Percentiles rank a stretch among this genome's conserved stretches.
These are phyloP conservation scores for Vitis hybrid DNA, from an alignment of 177 flowering plant species.

Conservation along the genomic window DNA sequence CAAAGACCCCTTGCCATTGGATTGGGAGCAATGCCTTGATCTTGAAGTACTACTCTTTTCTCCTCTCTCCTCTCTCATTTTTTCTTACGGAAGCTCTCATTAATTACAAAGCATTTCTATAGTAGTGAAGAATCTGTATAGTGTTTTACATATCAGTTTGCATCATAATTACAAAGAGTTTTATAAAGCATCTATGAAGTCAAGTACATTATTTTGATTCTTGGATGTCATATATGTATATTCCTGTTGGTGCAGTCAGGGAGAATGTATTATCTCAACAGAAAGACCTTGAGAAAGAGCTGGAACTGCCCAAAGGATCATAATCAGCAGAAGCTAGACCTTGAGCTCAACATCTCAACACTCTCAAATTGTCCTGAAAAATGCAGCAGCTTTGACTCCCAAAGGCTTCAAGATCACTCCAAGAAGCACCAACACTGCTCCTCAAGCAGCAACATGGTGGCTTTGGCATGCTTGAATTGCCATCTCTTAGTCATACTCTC, in stretches of 20 bases:
- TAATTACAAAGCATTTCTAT: neutral
- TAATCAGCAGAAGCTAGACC: constrained; percentile 34
- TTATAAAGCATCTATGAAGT: too few relatives aligned
- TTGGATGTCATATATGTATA: neutral
- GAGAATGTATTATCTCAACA: constrained; percentile 55
- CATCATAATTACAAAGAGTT: too few relatives aligned
- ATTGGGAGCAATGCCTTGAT: constrained; percentile 86
- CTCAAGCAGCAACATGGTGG: constrained; percentile 46
- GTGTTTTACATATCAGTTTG: too few relatives aligned
- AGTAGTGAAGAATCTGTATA: too few relatives aligned
- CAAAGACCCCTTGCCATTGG: constrained; percentile 59
- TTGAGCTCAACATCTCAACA: constrained; percentile 56
- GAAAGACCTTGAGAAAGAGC: constrained; percentile 46
- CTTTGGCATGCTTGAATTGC: constrained; percentile 65
- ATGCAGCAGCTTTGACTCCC: neutral
- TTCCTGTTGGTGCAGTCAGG: constrained; percentile 44
- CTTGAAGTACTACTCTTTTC: constrained; percentile 47
- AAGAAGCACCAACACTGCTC: constrained; percentile 13
- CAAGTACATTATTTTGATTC: neutral
- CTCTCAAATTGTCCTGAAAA: constrained; percentile 1
- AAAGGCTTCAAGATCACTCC: neutral
- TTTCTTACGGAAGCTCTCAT: neutral
- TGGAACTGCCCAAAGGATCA: constrained; percentile 44
- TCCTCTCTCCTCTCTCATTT: constrained; percentile 4
- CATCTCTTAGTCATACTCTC: constrained; percentile 71